Evolutionary conservation across 2,329 filamentous ascomycete genomes (phyloP), one percentile per base, ranked within the genome.

Genomic region (Fusarium devonianum): DNA sequence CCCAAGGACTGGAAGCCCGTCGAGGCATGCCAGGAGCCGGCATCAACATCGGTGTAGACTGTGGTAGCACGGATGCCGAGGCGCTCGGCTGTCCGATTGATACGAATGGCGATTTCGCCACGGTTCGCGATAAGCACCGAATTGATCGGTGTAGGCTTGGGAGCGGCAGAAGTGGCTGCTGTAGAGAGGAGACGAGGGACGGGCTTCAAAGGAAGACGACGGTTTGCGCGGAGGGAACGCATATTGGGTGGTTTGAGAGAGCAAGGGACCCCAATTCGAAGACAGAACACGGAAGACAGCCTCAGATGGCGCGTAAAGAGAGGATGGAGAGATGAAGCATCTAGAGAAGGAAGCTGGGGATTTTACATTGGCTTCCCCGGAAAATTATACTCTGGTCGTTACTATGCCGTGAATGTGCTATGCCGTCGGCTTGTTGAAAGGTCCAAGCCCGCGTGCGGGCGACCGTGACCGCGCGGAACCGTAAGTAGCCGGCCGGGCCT

Each of bases 81-180:
- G 57, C 88, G 85, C 39, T 89, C 81, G 23, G 94, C 94, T 16
- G 94, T 99, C 60, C 87, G 85, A 60, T 92, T 89, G 61, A 99
- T 94, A 62, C 94, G 89, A 69, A 99, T 80, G 38, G 94, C 94
- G 64, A 99, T 99, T 74, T 99, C 94, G 64, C 94, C 94, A 63
- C 94, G 87, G 71, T 99, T 99, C 43, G 94, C 94, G 69, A 99
- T 97, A 17, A 99, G 81, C 30, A 97, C 89, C 7, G 92, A 96
- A 45, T 85, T 86, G 60, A 87, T 83, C 21, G 83, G 80, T 11
- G 76, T 79, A 10, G 65, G 54, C 43, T 66, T 68, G 39, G 73
- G 66, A n/a, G 69, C 46, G 14, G 56, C 47, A 71, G 67, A 60
- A 40, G 70, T 64, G 9, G 69, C 64, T 41, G 70, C 59, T 16